These are phyloP conservation scores for Westerdykella sp. DNA, from an alignment of 2,329 filamentous ascomycete species.

Conservation along the genomic window DNA sequence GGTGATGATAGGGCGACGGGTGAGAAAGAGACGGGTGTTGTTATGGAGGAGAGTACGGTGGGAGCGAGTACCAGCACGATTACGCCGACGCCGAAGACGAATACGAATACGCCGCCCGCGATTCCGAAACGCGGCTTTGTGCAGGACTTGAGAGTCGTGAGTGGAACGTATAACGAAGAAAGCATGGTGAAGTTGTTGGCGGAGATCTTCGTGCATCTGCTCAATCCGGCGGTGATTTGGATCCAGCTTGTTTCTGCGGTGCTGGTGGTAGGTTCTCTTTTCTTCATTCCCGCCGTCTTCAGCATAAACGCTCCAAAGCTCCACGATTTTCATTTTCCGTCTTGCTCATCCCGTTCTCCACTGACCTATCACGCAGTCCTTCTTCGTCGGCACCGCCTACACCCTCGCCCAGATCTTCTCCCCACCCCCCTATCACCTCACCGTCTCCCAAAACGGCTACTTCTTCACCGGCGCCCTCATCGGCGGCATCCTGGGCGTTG, in stretches of 20 bases:
- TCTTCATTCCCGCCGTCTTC: not conserved
- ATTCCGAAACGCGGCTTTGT: conserved; percentile 8
- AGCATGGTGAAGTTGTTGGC: conserved; percentile 12
- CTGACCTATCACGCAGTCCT: conserved; percentile 6
- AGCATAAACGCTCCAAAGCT: not conserved
- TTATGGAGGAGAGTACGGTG: conserved; percentile 1
- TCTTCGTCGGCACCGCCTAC: conserved; percentile 22
- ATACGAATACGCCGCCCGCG: no score
- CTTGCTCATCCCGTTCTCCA: not conserved
- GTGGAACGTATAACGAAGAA: conserved; percentile 11
- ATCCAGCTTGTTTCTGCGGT: conserved; percentile 14
- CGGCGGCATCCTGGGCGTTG: conserved; percentile 16
- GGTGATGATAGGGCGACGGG: conserved; percentile 1
- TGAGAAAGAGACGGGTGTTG: conserved; percentile 1
- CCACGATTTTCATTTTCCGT: not conserved
- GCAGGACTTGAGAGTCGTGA: conserved; percentile 9
- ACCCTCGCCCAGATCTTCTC: conserved; percentile 19
- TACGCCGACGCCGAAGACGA: not conserved
- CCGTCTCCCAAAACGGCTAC: conserved; percentile 18
- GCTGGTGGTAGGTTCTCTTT: conserved; percentile 11
- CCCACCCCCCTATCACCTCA: conserved; percentile 17
- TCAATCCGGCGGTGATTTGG: conserved; percentile 20
- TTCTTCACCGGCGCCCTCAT: conserved; percentile 21
- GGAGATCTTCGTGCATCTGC: conserved; percentile 15
- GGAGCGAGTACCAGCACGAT: not conserved